Evolutionary conservation across 2,329 filamentous ascomycete genomes (phyloP).

Genomic region (Penicillium sp.): DNA sequence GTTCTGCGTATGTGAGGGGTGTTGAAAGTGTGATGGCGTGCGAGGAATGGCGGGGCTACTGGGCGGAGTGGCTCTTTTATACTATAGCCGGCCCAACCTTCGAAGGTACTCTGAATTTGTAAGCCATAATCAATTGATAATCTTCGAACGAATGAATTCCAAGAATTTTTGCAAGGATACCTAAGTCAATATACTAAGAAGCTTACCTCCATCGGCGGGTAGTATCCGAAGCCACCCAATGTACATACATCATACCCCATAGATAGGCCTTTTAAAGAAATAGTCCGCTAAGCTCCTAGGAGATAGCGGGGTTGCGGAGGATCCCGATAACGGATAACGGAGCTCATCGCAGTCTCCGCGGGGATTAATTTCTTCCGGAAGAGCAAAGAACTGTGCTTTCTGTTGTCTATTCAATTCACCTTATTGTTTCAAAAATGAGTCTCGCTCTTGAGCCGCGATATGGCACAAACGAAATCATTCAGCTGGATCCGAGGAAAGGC

Average conservation of each 20-base stretch:
- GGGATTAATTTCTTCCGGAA: conserved; percentile 6
- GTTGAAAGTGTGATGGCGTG: background rate
- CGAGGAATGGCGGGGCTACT: background rate
- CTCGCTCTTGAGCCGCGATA: background rate
- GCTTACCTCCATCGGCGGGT: background rate
- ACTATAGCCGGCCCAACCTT: background rate
- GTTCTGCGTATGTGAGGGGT: background rate
- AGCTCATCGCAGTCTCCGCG: background rate
- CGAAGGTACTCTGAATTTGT: background rate
- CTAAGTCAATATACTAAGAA: background rate
- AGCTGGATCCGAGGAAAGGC: conserved; percentile 8
- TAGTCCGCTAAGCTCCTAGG: background rate
- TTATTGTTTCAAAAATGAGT: background rate
- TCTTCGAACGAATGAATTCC: background rate
- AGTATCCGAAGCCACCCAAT: background rate
- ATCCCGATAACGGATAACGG: conserved; percentile 19
- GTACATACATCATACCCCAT: background rate
- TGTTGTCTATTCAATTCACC: background rate
- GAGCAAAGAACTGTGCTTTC: background rate
- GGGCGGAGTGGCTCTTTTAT: background rate
- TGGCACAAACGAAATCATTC: background rate
- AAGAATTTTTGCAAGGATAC: background rate
- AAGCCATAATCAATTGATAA: background rate
- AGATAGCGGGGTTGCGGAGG: conserved; percentile 21
- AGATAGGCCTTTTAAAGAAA: background rate